phyloP scores from a whole-genome alignment of 495 filamentous ascomycete genomes.

The Trichocladium uniseriatum region DNA sequence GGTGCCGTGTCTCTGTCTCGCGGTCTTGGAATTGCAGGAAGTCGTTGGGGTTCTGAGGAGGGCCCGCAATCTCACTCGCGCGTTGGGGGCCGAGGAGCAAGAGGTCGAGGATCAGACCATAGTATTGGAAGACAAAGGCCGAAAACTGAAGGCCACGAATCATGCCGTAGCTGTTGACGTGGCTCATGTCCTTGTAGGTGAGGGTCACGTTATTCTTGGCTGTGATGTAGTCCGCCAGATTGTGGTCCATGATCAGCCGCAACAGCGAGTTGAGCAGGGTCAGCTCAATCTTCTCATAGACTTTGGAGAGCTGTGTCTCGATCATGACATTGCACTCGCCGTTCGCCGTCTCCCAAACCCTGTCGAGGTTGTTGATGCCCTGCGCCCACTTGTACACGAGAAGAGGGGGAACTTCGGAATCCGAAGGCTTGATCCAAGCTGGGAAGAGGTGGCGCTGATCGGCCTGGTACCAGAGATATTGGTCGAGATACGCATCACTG shows the following conservation, averaged over 20 bases:
- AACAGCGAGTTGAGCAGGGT: conserved; percentile 89
- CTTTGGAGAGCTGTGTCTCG: conserved; percentile 94
- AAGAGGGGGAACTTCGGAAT: conserved; percentile 96
- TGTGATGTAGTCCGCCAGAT: conserved; percentile 97
- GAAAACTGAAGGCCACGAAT: conserved; percentile 97
- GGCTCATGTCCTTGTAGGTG: conserved; percentile 99
- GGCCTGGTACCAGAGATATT: conserved; percentile 98
- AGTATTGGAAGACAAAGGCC: conserved; percentile 98
- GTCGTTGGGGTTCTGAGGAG: conserved; percentile 94
- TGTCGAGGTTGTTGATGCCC: conserved; percentile 97
- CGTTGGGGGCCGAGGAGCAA: conserved; percentile 87
- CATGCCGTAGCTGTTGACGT: conserved; percentile 97
- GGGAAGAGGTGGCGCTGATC: conserved; percentile 98
- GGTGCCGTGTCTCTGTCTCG: conserved; percentile 82
- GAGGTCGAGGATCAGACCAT: conserved; percentile 90
- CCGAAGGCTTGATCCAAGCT: conserved; percentile 98
- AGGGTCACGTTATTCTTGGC: conserved; percentile 99
- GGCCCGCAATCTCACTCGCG: conserved; percentile 93
- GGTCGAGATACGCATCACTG: conserved; percentile 96
- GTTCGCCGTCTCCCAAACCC: conserved; percentile 91
- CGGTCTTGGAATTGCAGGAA: conserved; percentile 95
- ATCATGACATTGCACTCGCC: conserved; percentile 99
- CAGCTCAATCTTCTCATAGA: conserved; percentile 99
- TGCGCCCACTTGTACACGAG: conserved; percentile 99
- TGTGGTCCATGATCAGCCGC: conserved; percentile 98